Evolutionary conservation across 768 basidiomycete genomes (phyloP).

Genomic region (Amanita pseudoporphyria): DNA sequence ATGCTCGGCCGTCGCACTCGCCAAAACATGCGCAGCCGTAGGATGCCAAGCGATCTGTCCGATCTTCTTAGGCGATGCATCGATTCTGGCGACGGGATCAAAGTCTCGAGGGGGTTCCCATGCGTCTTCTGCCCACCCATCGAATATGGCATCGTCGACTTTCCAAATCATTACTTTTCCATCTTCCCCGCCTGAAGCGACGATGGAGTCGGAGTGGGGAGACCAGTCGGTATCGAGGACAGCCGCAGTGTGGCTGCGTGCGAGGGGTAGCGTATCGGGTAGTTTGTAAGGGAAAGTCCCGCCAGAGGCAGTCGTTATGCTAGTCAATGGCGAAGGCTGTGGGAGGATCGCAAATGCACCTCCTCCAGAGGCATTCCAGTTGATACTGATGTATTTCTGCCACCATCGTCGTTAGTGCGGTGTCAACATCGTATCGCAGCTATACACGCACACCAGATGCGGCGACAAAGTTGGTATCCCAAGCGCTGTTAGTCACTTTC

Average conservation of each 20-base stretch:
- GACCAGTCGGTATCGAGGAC: conserved; percentile 97
- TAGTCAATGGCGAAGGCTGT: conserved; percentile 60
- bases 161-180: conserved; percentile 92
- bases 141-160: conserved; percentile 56
- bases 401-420: conserved; percentile 6
- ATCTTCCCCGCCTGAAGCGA: conserved; percentile 91
- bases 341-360: conserved; percentile 95
- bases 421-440: conserved; percentile 26
- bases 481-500: conserved; percentile 82
- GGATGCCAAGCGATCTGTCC: conserved; percentile 95
- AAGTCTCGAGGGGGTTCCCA: conserved; percentile 74
- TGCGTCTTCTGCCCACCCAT: conserved; percentile 75
- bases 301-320: conserved; percentile 20
- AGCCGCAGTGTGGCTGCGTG: conserved; percentile 74
- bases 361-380: conserved; percentile 91
- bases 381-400: conserved; percentile 80
- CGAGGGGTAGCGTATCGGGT: conserved; percentile 88
- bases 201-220: conserved; percentile 83
- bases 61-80: conserved; percentile 77
- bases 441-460: conserved; percentile 42
- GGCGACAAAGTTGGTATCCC: conserved; percentile 91
- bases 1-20: conserved; percentile 75
- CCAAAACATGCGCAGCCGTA: conserved; percentile 78
- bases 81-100: conserved; percentile 74
- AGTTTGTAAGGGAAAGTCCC: conserved; percentile 60